Conservation (phyloP, 768 basidiomycete genomes). For the Pleurotus pulmonarius region DNA sequence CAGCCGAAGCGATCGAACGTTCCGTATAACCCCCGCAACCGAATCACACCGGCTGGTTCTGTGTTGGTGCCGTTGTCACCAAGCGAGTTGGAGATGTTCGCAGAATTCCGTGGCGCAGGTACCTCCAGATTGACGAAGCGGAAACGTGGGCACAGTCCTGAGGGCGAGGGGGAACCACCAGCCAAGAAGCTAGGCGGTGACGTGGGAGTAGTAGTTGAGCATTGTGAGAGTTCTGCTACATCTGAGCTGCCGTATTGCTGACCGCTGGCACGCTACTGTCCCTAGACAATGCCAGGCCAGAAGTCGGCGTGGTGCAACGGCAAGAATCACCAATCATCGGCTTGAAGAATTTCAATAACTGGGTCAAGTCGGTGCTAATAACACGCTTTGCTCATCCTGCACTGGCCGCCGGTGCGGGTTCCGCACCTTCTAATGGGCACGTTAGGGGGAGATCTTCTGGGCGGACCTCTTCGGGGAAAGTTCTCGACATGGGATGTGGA, state of each 20-base stretch:
- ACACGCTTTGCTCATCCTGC: slow-evolving; percentile 81
- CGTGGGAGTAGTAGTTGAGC: slow-evolving; percentile 68
- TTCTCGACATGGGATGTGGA: slow-evolving; percentile 97
- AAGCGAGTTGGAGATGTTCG: slow-evolving; percentile 59
- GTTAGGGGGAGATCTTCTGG: slow-evolving; percentile 27
- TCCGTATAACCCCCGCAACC: slow-evolving; percentile 63
- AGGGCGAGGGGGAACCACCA: slow-evolving; percentile 36
- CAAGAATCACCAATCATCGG: slow-evolving; percentile 93
- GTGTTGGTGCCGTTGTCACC: slow-evolving; percentile 64
- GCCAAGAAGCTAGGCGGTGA: slow-evolving; percentile 61
- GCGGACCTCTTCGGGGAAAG: slow-evolving; percentile 53
- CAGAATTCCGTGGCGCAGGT: slow-evolving; percentile 53
- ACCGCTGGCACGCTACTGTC: slow-evolving; percentile 6
- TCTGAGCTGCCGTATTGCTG: not conserved
- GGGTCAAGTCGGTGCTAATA: slow-evolving; percentile 98
- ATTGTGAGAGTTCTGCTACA: slow-evolving; percentile 53
- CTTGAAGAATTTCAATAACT: slow-evolving; percentile 97
- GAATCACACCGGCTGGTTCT: slow-evolving; percentile 56
- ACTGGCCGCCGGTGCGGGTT: slow-evolving; percentile 37
- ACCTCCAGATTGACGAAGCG: slow-evolving; percentile 50
- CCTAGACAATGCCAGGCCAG: slow-evolving; percentile 88
- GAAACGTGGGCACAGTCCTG: slow-evolving; percentile 37
- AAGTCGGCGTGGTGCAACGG: slow-evolving; percentile 83
- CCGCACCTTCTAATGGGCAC: slow-evolving; percentile 18
- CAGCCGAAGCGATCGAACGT: slow-evolving; percentile 30